Evolutionary conservation across 768 basidiomycete species (phyloP).

Genomic region (Naganishia kalamii): DNA sequence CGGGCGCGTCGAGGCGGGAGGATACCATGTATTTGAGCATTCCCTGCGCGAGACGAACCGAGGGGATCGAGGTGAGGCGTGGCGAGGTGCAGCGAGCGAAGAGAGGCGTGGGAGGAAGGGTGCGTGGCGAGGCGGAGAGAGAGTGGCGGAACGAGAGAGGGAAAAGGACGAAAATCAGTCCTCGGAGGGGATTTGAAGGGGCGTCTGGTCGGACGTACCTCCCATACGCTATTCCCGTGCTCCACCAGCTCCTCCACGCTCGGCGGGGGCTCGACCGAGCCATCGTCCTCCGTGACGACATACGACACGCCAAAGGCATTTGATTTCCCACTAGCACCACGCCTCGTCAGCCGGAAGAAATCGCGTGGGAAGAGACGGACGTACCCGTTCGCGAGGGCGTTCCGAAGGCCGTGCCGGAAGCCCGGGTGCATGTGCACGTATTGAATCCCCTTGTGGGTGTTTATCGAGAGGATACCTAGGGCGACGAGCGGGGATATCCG

Average conservation of each 20-base stretch:
- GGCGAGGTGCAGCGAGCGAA: too few relatives aligned
- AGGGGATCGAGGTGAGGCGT: too few relatives aligned
- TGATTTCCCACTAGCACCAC: not conserved
- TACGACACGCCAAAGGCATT: slow-evolving; percentile 41
- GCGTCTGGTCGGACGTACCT: slow-evolving; percentile 35
- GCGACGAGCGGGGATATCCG: slow-evolving; percentile 21
- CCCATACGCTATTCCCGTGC: slow-evolving; percentile 41
- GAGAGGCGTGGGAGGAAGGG: too few relatives aligned
- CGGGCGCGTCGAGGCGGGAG: slow-evolving; percentile 58
- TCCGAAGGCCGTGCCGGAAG: slow-evolving; percentile 39
- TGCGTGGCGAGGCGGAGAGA: too few relatives aligned
- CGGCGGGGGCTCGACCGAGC: slow-evolving; percentile 16
- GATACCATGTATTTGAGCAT: slow-evolving; percentile 98
- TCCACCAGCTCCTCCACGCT: slow-evolving; percentile 28
- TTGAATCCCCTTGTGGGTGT: slow-evolving; percentile 27
- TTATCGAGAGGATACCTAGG: slow-evolving; percentile 30
- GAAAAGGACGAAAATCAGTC: too few relatives aligned
- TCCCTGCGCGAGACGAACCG: slow-evolving; percentile 54
- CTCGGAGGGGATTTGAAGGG: too few relatives aligned
- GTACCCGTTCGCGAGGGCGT: slow-evolving; percentile 41
- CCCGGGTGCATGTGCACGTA: slow-evolving; percentile 31
- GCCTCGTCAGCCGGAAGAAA: not conserved
- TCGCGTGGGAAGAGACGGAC: slow-evolving; percentile 6
- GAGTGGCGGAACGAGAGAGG: not conserved
- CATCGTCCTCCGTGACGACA: slow-evolving; percentile 21